Base-by-base conservation (phyloP, 2,329 filamentous ascomycete genomes). In the Penicillium griseofulvum region DNA sequence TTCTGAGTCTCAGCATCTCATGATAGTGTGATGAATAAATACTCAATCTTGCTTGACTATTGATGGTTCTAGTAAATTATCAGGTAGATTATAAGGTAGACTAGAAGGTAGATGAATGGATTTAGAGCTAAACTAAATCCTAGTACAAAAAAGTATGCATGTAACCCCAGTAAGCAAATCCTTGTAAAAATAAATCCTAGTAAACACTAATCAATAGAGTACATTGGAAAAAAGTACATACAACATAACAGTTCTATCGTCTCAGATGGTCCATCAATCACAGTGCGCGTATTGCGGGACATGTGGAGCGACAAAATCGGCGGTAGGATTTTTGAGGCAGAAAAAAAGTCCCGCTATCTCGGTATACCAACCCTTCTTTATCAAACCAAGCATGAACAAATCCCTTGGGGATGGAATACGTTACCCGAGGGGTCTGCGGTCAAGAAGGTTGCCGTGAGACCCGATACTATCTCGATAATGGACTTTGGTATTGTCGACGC, bases 401-500 rank as follows among this genome's bases (percentile, higher is more conserved):
- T 56, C 54, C 59, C 62, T 53, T 62, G 67, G 57, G 58, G 54
- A 76, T 74, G 74, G 73, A 76, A 52, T 79, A 79, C 64, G 68
- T 69, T 52, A 75, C 73, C 52, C 77, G 75, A 58, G 78, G 78
- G 57, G 68, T 68, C 47, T 85, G 83, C 64, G 81, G 80, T 46
- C 76, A 83, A 58, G 81, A 83, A 58, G 82, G 83, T 65, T 96
- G 91, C 69, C 87, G 88, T 56, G 87, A 88, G 49, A 81, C 81
- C 39, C 82, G 83, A 59, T 91, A 88, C 76, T 89, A 90, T 68
- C 78, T 87, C 31, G 86, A 91, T 62, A 88, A 89, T 72, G 90
- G 90, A 4, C 82, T 87, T 55, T 84, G 87, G 59, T 95, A 90
- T 71, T 96, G 91, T 73, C 81, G 87, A 60, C 87, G 89, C 62